These are phyloP conservation scores for Senna tora DNA, from an alignment of 306 rosid species.

Conservation along the genomic window DNA sequence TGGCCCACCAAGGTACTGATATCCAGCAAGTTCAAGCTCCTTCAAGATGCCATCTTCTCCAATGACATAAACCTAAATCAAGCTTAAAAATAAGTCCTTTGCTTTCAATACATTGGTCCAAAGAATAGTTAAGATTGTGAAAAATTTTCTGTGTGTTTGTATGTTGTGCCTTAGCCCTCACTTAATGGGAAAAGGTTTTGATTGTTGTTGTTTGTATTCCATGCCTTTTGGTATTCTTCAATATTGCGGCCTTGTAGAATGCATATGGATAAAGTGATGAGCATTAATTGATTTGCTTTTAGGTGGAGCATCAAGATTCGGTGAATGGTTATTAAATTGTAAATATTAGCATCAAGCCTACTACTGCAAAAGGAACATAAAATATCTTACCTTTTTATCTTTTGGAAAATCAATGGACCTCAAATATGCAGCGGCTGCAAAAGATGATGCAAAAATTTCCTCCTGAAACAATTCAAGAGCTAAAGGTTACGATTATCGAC, in stretches of 20 bases:
- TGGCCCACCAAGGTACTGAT: slow-evolving; percentile 93
- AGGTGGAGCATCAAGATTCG: slow-evolving; percentile 6
- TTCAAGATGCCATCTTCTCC: slow-evolving; percentile 99
- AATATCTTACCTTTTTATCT: slow-evolving; percentile 75
- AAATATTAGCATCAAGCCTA: slow-evolving; percentile 20
- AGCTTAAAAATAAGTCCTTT: slow-evolving; percentile 37
- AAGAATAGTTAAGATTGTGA: slow-evolving; percentile 20
- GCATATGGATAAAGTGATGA: neutral
- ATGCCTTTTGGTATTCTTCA: too few relatives aligned
- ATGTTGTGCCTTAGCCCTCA: slow-evolving; percentile 18
- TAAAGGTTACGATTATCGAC: slow-evolving; percentile 18
- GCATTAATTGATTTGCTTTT: neutral
- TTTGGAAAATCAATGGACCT: slow-evolving; percentile 88
- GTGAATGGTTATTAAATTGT: neutral
- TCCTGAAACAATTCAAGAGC: slow-evolving; percentile 59
- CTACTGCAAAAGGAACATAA: neutral
- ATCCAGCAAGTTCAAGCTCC: slow-evolving; percentile 99
- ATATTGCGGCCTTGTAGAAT: neutral
- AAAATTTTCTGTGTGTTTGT: neutral
- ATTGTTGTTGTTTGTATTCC: too few relatives aligned
- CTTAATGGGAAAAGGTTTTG: too few relatives aligned
- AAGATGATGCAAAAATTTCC: slow-evolving; percentile 98
- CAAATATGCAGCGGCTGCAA: slow-evolving; percentile 97
- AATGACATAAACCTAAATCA: slow-evolving; percentile 85
- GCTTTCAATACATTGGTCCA: slow-evolving; percentile 29